Evolutionary conservation across 306 rosid genomes (phyloP), one percentile per base, ranked within the genome.

Genomic region (Prunus armeniaca): DNA sequence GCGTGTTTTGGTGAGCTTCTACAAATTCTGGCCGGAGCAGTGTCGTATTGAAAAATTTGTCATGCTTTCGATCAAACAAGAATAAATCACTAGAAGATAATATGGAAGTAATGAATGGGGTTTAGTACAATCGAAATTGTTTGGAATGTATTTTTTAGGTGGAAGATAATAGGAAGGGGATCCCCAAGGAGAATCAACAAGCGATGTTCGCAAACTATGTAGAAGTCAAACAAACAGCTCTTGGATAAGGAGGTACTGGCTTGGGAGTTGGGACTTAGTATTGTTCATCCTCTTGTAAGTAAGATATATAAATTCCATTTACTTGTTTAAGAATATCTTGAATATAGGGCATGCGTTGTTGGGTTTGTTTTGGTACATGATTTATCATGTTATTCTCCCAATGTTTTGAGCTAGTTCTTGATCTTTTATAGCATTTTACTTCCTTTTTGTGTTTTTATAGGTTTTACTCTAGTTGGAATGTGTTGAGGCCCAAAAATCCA

Each of bases 261-360:
- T 89, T 94, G 67, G 96, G 98, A 84, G 67, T 89, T 94, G 67
- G 96, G 98, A 84, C 96, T 94, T 67, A 96, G 96, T 43, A 94
- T 94, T 72, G 96, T 94, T 63, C 32, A 28, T 28, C 32, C 32
- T 28, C 4, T 30, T 5, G 32, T 30, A 30, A 30, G 32, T 30
- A 30, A 30, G 32, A 30, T 30, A 30, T 30, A 30, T 30, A 30
- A 30, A 30, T 30, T 30, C 32, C 32, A 30, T 30, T 30, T 4
- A 30, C 32, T 30, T 30, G 32, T 30, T 30, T 30, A 30, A 30
- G 32, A 30, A 30, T 30, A 30, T 30, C 32, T 30, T 30, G 32
- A 30, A 30, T 30, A 3, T 30, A 30, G 0, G 32, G 32, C 32
- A 30, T 30, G 32, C 32, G 5, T 30, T 30, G 5, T 30, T 30